Base-by-base conservation (phyloP, 495 filamentous ascomycete genomes). In the Bacidia rubella region DNA sequence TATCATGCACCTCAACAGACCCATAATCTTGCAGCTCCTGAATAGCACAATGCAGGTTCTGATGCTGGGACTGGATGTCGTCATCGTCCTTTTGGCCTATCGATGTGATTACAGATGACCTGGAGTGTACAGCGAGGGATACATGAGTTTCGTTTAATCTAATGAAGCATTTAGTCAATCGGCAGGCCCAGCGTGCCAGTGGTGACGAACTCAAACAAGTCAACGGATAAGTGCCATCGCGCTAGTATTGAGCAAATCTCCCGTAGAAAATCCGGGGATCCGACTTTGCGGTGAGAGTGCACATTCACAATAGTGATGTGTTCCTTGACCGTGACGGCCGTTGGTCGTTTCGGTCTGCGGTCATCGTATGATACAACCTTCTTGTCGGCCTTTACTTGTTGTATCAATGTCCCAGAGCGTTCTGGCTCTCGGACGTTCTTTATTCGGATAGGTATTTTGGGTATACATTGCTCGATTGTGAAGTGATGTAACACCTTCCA, bases 401-500 rank as follows among this genome's bases (percentile, higher is more conserved):
- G 82, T 57, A 99, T 89, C 49, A 94, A 73, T 24, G 92, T 99
- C 46, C 92, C 92, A 52, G 79, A 76, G 50, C 86, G 85, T 39
- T 81, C 78, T 0, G 93, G 88, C 60, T 96, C 95, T 71, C 93
- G 90, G 63, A 97, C 92, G 65, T 98, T 97, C 72, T 97, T 96
- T 67, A 97, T 97, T 53, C 92, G 86, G 59, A 96, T 93, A 9
- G 84, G 87, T 65, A 97, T 97, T 49, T 77, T 89, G 2, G 90
- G 85, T 65, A 97, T 95, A 47, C 92, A 92, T 64, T 96, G 92
- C 68, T 98, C 89, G 87, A 98, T 97, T 50, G 92, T 98, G 62
- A 95, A 83, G 47, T 92, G 92, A 61, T 98, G 92, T 57, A 98
- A 22, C 1, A 47, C 45, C 45, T 39, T 9, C 32, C 9, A 39